Base-by-base conservation (phyloP, 768 basidiomycete species). In the Wakefieldia striispora region DNA sequence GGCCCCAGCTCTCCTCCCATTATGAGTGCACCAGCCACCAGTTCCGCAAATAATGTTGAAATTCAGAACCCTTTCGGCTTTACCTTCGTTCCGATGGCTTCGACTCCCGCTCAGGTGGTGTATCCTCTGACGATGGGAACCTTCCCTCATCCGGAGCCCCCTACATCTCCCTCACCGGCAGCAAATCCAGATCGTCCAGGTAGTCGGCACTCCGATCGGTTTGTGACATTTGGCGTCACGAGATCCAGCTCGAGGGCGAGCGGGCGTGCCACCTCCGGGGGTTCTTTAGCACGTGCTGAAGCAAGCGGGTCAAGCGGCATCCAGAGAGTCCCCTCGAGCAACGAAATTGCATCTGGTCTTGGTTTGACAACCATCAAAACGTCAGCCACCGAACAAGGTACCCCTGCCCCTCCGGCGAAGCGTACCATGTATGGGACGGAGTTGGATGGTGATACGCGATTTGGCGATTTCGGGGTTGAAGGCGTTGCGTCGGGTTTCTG, bases 391-490 rank as follows among this genome's bases (percentile, higher is more conserved):
- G 77, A 77, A 40, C 55, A 58, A 44, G 66, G 62, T 16, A 72
- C 71, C 16, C 76, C 76, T 14, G 72, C 65, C 14, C 73, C 73
- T 21, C 72, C 75, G 4, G 74, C 77, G 55, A 81, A 78, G 61
- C 78, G 82, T 51, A 91, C 88, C 6, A 87, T 91, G 83, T 91
- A 89, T 64, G 88, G 88, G 8, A 91, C 88, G 0, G 88, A 91
- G 67, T 69, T 89, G 37, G 88, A 88, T n/a, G 73, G 72, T 27
- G 88, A 91, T 61, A 84, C 84, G n/a, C 80, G 88, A 43, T 91
- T 91, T 62, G 88, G 88, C 6, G 88, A 91, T 68, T 91, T 90
- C 62, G 88, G 88, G 34, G 74, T 88, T 21, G 84, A 88, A 60
- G 84, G 88, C 12, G 81, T 89, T 49, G 84, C 84, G n/a, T 78